Evolutionary conservation across 2,329 filamentous ascomycete genomes (phyloP), one percentile per base, ranked within the genome.

Genomic region (Teratosphaeria epicoccoides): DNA sequence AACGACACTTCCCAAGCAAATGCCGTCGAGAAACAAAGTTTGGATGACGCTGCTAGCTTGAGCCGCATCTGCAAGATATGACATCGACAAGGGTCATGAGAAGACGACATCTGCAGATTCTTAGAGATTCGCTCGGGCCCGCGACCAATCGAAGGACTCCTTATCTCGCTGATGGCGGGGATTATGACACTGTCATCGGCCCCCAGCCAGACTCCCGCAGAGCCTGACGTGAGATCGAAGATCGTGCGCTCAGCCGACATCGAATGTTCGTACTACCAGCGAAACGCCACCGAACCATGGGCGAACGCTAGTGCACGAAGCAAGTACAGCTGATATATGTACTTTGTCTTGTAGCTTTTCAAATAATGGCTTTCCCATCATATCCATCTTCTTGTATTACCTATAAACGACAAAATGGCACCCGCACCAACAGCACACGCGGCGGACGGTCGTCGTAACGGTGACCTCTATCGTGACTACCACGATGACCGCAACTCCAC

Each of bases 401-500:
- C n/a, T 6, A 20, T 6, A 40, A 9, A 5, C 6, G 6, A 6
- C 53, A 60, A 43, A 24, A 62, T 62, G 59, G 58, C 59, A 52
- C 58, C 59, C 11, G 55, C 57, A 56, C 55, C 55, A 53, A 56
- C 56, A 10, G 43, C 55, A 22, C 59, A 59, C 45, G 54, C 59
- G 11, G 49, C 64, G 9, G 61, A 65, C 49, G 61, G 59, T 50
- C 55, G 58, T 45, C 61, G 65, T 55, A 69, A 65, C 50, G 70
- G 69, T 46, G 64, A 70, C 12, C 48, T 24, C 17, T 47, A 22
- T 11, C 23, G 69, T 52, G 66, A 70, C 57, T 76, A 76, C 58
- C 62, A 61, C 47, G 72, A 72, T 28, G 73, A 76, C 58, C 68
- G 72, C 47, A 68, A 72, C 43, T 63, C 72, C 11, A 63, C 65